These are phyloP conservation scores for Amesomyces nigricolor DNA, from an alignment of 2,329 filamentous ascomycete species.

Conservation along the genomic window DNA sequence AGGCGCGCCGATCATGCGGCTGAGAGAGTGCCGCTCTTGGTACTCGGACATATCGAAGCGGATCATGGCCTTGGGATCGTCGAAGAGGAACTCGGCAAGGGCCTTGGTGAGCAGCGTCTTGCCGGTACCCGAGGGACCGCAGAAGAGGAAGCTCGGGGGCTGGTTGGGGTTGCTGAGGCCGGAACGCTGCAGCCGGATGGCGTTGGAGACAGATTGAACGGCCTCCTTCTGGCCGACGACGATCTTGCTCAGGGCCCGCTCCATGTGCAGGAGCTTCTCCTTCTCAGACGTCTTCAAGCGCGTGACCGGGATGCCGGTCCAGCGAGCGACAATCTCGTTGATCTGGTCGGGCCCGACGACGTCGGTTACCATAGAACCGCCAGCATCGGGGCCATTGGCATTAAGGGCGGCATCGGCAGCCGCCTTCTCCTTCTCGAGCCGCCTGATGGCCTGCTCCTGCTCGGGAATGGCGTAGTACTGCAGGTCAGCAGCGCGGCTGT, in stretches of 20 bases:
- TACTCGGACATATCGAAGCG: slow-evolving; percentile 99
- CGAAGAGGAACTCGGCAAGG: slow-evolving; percentile 94
- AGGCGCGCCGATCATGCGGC: slow-evolving; percentile 95
- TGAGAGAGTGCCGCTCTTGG: slow-evolving; percentile 91
- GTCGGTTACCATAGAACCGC: slow-evolving; percentile 78
- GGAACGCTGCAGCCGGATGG: slow-evolving; percentile 90
- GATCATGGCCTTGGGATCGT: slow-evolving; percentile 96
- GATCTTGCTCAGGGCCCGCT: slow-evolving; percentile 72
- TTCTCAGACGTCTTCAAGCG: slow-evolving; percentile 92
- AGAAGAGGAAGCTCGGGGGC: slow-evolving; percentile 97
- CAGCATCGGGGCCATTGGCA: slow-evolving; percentile 49
- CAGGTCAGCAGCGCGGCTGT: slow-evolving; percentile 83
- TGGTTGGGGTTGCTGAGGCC: slow-evolving; percentile 94
- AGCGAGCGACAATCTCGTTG: slow-evolving; percentile 94
- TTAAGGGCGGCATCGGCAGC: slow-evolving; percentile 68
- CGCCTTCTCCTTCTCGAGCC: slow-evolving; percentile 74
- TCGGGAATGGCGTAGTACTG: slow-evolving; percentile 98
- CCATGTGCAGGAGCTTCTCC: slow-evolving; percentile 98
- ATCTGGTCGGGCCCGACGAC: slow-evolving; percentile 96
- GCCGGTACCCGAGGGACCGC: slow-evolving; percentile 94
- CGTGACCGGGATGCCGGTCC: slow-evolving; percentile 98
- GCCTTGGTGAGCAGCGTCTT: slow-evolving; percentile 97
- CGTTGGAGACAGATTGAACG: slow-evolving; percentile 87
- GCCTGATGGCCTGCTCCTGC: slow-evolving; percentile 71
- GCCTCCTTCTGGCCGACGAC: slow-evolving; percentile 95